Evolutionary conservation across 2,329 filamentous ascomycete species (phyloP), one percentile per base, ranked within the genome.

Genomic region (Botrytis byssoidea): DNA sequence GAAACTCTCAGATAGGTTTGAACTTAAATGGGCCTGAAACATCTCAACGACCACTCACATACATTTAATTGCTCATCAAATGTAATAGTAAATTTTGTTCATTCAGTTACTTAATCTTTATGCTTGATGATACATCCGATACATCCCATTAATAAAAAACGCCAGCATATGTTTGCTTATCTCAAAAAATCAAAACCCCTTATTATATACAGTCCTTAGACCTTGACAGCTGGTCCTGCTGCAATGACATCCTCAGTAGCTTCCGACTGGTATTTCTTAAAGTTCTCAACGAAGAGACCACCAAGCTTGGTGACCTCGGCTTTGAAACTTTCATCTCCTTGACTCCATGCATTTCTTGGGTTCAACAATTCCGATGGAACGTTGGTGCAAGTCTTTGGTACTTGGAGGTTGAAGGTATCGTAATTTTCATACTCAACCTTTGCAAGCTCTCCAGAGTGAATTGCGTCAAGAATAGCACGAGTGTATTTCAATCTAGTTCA

Each of bases 401-500:
- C 94, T 82, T 92, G 89, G 74, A 99, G 92, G 88, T 98, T 97
- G 91, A 99, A 99, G 77, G 94, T 91, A 59, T 94, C 94, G 86
- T 99, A 99, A 78, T 86, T 94, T 88, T 99, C 96, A 86, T 93
- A 99, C 84, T 97, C 92, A 76, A 89, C 92, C 80, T 97, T 93
- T 82, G 94, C 94, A 78, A 99, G 93, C 86, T 97, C 94, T 79
- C 96, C 96, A 70, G 90, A 95, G 91, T 99, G 96, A 86, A 99
- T 98, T 82, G 95, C 93, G 84, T 99, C 95, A 80, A 99, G 91
- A 83, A 99, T 98, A 81, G 96, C 95, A 81, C 96, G 95, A 57
- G 96, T 99, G 88, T 98, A 99, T 87, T 98, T 98, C 83, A 98
- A 89, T 77, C 80, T 81, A 59, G 66, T 14, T 6, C 44, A 29